Conservation (phyloP, 2,329 filamentous ascomycete genomes). For the Alternaria consortialis region DNA sequence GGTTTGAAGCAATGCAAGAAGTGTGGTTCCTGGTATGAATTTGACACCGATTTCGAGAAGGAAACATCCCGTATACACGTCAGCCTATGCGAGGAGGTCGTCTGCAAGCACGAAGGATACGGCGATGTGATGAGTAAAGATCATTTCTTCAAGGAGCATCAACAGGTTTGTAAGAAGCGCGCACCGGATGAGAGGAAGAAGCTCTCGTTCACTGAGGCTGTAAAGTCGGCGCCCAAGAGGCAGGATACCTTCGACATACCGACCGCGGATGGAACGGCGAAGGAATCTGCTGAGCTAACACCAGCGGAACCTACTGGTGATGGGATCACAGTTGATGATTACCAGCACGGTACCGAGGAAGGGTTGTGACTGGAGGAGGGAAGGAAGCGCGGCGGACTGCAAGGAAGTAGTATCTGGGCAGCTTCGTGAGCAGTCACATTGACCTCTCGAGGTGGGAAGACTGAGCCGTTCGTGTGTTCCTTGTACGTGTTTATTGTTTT, state of each 20-base stretch:
- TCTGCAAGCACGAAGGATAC: background rate
- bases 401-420: background rate
- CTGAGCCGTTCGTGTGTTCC: background rate
- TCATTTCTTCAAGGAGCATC: background rate
- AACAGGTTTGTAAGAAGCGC: background rate
- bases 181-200: background rate
- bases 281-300: background rate
- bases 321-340: background rate
- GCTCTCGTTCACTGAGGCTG: background rate
- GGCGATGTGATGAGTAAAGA: background rate
- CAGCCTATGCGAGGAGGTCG: background rate
- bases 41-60: background rate
- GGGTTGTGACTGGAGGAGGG: background rate
- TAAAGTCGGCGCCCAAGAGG: background rate
- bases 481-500: background rate
- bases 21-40: background rate
- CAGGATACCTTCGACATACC: background rate
- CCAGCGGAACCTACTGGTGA: background rate
- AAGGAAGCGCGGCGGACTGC: background rate
- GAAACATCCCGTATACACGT: background rate
- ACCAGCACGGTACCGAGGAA: background rate
- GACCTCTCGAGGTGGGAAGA: background rate
- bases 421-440: background rate
- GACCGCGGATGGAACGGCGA: background rate
- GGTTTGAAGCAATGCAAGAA: background rate